Conservation (phyloP, 2,329 filamentous ascomycete genomes). For the Hymenoscyphus fraxineus region DNA sequence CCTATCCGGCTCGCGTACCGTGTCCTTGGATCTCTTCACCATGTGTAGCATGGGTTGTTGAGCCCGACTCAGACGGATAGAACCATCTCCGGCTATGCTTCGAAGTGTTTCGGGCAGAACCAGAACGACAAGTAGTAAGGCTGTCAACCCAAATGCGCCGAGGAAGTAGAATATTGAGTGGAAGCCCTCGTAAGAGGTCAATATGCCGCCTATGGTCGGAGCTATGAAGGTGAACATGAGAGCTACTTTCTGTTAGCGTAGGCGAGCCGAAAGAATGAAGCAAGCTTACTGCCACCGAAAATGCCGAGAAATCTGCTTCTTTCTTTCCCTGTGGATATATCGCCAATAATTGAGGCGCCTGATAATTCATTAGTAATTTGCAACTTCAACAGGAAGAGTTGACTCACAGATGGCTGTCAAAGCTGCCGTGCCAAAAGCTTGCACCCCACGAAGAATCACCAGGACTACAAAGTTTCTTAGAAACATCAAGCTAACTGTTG, state of each 20-base stretch:
- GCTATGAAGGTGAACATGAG: constrained; percentile 38
- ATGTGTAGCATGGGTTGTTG: constrained; percentile 35
- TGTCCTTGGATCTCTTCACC: constrained; percentile 7
- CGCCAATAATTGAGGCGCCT: constrained; percentile 56
- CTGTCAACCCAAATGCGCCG: constrained; percentile 39
- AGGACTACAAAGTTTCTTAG: constrained; percentile 42
- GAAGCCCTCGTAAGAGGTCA: constrained; percentile 45
- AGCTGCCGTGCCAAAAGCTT: constrained; percentile 55
- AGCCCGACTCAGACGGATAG: constrained; percentile 33
- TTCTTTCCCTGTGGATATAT: constrained; percentile 58
- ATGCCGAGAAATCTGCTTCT: constrained; percentile 62
- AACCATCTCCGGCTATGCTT: constrained; percentile 27
- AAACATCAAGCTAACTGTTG: constrained; percentile 44
- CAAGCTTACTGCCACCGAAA: constrained; percentile 29
- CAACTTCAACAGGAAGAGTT: not conserved
- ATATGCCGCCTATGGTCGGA: constrained; percentile 46
- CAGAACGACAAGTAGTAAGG: constrained; percentile 32
- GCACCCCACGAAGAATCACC: constrained; percentile 51
- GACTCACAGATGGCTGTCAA: constrained; percentile 49
- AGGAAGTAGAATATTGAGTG: constrained; percentile 50
- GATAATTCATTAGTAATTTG: not conserved
- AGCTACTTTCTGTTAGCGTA: constrained; percentile 24
- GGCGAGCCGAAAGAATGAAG: constrained; percentile 25
- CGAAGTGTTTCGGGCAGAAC: constrained; percentile 28
- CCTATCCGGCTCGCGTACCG: constrained; percentile 4